Conservation (phyloP, 2,329 filamentous ascomycete species). For the Apiospora kogelbergensis region DNA sequence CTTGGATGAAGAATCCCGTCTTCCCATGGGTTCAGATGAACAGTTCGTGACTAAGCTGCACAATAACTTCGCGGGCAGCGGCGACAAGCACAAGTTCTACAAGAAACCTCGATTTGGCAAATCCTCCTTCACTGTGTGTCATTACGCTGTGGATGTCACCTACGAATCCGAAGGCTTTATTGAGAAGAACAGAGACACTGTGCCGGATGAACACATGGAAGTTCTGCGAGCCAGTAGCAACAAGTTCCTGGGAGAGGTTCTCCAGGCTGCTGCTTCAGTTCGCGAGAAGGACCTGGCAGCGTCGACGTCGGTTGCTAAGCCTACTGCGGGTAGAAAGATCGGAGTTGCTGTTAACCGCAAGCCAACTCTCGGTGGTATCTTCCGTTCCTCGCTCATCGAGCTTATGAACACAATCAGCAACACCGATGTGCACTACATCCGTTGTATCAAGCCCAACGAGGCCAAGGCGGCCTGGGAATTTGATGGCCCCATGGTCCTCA, state of each 20-base stretch:
- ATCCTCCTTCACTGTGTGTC: constrained; percentile 95
- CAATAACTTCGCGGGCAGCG: constrained; percentile 72
- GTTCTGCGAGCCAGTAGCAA: constrained; percentile 84
- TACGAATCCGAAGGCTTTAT: constrained; percentile 99
- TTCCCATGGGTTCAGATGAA: constrained; percentile 97
- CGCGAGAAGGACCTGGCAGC: constrained; percentile 82
- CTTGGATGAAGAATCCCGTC: constrained; percentile 90
- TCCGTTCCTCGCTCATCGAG: constrained; percentile 97
- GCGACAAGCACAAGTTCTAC: constrained; percentile 93
- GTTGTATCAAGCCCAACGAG: constrained; percentile 99
- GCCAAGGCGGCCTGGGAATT: constrained; percentile 97
- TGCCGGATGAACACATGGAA: constrained; percentile 97
- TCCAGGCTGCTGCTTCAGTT: constrained; percentile 82
- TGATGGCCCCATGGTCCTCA: constrained; percentile 97
- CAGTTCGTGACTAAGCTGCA: constrained; percentile 96
- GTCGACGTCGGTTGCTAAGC: constrained; percentile 70
- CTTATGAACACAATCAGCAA: constrained; percentile 97
- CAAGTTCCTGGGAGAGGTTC: constrained; percentile 77
- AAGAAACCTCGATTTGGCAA: constrained; percentile 98
- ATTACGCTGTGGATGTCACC: constrained; percentile 96
- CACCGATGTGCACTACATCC: constrained; percentile 98
- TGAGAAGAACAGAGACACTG: constrained; percentile 98
- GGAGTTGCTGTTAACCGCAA: constrained; percentile 93
- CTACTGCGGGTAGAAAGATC: constrained; percentile 79
- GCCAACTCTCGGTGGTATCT: constrained; percentile 95